Evolutionary conservation across 2,329 filamentous ascomycete species (phyloP), one percentile per base, ranked within the genome.

Genomic region (Trichophyton schoenleinii): DNA sequence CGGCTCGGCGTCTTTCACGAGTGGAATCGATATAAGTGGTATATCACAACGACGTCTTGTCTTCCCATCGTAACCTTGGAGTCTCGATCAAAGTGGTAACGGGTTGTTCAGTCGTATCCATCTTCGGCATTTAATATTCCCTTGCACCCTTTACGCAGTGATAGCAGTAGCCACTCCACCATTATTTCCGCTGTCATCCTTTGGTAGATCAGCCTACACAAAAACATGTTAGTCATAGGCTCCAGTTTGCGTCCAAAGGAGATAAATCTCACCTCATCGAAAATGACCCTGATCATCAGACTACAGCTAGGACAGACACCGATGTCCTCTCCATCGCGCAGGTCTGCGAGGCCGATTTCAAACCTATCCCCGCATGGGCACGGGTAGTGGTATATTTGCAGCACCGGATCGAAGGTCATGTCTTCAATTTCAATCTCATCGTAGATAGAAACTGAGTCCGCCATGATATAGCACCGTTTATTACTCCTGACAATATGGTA

Each of bases 371-470:
- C 94, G 76, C 94, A 99, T 0, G 94, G 94, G 73, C 94, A 99
- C 13, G 94, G 94, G 74, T 95, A 96, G 77, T 92, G 88, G 78
- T 96, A 99, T 68, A 96, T 87, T 73, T 96, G 87, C 46, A 91
- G 82, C 3, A 81, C 80, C 55, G 85, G 78, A 74, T 96, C 91
- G 73, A 84, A 96, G 70, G 88, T 94, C 91, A 96, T 95, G 76
- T 99, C 94, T 75, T 97, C 92, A 78, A 97, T 96, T 74, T 97
- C 92, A 75, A 97, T 92, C 76, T 96, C 92, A 71, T 97, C 92
- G 79, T 96, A 97, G 73, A 96, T 89, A 67, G 87, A 85, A 62
- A 87, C 75, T 60, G 83, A 80, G 71, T 86, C 84, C 41, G 84
- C 80, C 83, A 86, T 86, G 61, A 67, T 77, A 67, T 77, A 61